Base-by-base conservation (phyloP, 805 yeast genomes). In the Gaillardinia entomophila region DNA sequence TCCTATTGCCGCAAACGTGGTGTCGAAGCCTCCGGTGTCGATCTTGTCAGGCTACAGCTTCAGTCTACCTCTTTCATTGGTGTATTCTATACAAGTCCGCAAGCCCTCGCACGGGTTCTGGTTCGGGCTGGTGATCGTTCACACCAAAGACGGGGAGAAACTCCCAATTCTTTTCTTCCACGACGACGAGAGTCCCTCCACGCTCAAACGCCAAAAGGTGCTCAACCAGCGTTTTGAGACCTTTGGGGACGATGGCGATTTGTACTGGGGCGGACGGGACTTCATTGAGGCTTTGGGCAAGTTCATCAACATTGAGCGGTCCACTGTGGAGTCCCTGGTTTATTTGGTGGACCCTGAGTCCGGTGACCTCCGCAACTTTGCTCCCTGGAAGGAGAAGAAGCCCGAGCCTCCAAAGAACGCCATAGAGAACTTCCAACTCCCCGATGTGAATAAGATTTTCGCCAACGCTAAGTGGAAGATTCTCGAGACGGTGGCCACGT, bases 221-320 rank as follows among this genome's bases (percentile, higher is more conserved):
- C 71, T 79, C 33, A 76, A 74, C 43, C 75, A 75, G 46, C 62
- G 72, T 11, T 87, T 89, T 53, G 84, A 82, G 37, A 88, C 95
- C 0, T 89, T 87, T 53, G 73, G 74, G 12, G 69, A 67, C 4
- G 53, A 56, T 19, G 70, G 69, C 23, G 55, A 62, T 1, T 53
- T 86, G 25, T 83, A 79, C 43, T 92, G 97, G 97, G 98, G 99
- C 14, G 99, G 97, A 1, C 75, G 72, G 27, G 82, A 84, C 43
- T 80, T 92, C 37, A 57, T 86, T 37, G 62, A 67, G 28, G 70
- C 66, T 11, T 57, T 92, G 26, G 60, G 66, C 20, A 55, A 60
- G 25, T 67, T 72, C 40, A 77, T 83, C 20, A 78, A 75, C 36
- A 56, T 87, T 18, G 87, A 82, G 44, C 71, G 68, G 40, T 77